These are phyloP conservation scores for Melampsora americana DNA, from an alignment of 1,284 basidiomycete genomes.

Conservation along the genomic window DNA sequence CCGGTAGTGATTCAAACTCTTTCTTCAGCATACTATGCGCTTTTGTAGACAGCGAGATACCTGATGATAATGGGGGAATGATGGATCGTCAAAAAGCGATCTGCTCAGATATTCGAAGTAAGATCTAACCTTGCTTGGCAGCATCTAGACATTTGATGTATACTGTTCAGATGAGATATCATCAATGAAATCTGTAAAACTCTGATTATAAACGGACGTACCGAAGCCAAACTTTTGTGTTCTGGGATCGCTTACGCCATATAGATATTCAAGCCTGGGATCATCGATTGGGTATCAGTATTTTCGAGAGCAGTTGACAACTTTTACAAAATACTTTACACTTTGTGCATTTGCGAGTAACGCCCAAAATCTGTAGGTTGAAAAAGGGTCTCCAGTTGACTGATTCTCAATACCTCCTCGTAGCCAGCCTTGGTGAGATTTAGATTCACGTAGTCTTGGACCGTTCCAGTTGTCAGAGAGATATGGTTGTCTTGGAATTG, in stretches of 20 bases:
- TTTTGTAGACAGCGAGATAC: constrained; percentile 17
- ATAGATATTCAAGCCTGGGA: constrained; percentile 32
- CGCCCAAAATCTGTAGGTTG: constrained; percentile 30
- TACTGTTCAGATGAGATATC: constrained; percentile 10
- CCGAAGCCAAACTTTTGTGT: constrained; percentile 31
- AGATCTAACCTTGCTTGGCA: constrained; percentile 23
- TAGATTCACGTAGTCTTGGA: constrained; percentile 4
- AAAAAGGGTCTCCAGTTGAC: constrained; percentile 26
- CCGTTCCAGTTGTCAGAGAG: constrained; percentile 16
- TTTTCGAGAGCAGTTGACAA: not conserved
- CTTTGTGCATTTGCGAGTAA: constrained; percentile 38
- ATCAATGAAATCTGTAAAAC: not conserved
- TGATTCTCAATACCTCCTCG: constrained; percentile 10
- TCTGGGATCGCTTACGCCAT: constrained; percentile 19
- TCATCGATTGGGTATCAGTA: not conserved
- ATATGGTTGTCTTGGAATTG: not conserved
- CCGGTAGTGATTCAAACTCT: constrained; percentile 22
- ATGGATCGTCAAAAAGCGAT: not conserved
- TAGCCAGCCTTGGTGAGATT: not conserved
- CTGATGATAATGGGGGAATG: not conserved
- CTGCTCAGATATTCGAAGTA: not conserved
- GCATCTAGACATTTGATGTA: constrained; percentile 41
- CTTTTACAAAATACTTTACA: constrained; percentile 5
- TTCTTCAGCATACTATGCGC: constrained; percentile 22
- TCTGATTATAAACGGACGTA: not conserved